phyloP scores from a whole-genome alignment of 306 rosid genomes.

The Potentilla sterilis region DNA sequence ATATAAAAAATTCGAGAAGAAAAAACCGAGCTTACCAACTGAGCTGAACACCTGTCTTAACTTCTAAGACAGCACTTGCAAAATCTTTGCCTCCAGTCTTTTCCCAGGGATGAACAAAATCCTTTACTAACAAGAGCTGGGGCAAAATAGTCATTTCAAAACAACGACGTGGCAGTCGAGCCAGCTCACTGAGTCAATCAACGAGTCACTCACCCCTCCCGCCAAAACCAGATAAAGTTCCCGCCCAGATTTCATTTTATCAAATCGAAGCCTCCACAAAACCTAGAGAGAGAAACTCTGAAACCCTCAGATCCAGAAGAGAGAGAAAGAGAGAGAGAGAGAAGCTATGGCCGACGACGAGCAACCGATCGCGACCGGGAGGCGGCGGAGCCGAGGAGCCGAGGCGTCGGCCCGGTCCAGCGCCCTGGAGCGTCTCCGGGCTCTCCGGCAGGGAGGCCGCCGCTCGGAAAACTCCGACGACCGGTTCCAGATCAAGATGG shows the following conservation, averaged over 20 bases:
- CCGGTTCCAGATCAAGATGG: slow-evolving; percentile 64
- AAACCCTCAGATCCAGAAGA: not conserved
- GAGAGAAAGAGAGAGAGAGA: slow-evolving; percentile 2
- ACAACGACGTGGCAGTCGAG: not conserved
- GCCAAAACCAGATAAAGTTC: not conserved
- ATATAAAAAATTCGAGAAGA: no score
- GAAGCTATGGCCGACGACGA: slow-evolving; percentile 69
- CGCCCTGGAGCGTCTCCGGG: slow-evolving; percentile 79
- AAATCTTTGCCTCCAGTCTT: no score
- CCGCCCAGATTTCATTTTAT: slow-evolving; percentile 33
- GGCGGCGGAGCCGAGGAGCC: slow-evolving; percentile 41
- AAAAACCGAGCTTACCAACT: no score
- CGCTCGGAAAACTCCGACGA: slow-evolving; percentile 49
- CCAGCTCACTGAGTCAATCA: no score
- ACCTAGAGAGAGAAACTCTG: slow-evolving; percentile 1
- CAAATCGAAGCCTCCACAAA: not conserved
- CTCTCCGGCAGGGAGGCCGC: slow-evolving; percentile 58
- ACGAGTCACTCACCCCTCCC: not conserved
- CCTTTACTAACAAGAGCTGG: no score
- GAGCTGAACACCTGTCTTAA: no score
- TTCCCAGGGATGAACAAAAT: no score
- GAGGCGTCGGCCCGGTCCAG: slow-evolving; percentile 56
- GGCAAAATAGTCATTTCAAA: no score
- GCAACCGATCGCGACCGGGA: slow-evolving; percentile 33
- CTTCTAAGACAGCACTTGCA: no score